A percentile compares a stretch with the other conserved stretches of the same genome.
Conservation (phyloP, 1,284 basidiomycete species). For the Chalciporus sp. region DNA sequence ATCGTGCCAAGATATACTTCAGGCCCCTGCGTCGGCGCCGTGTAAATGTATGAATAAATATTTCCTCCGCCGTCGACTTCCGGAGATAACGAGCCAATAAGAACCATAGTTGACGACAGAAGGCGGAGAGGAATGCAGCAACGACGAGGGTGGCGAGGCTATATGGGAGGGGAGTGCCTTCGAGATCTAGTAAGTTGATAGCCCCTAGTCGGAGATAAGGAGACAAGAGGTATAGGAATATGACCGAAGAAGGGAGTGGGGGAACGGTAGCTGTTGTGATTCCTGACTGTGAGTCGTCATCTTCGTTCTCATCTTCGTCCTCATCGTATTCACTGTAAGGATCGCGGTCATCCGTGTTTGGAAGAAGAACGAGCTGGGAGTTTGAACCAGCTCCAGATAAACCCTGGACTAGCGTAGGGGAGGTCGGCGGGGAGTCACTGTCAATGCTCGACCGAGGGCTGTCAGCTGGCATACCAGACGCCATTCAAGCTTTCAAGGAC, state of each 20-base stretch:
- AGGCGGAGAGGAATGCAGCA: conserved; percentile 58
- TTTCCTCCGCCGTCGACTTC: conserved; percentile 62
- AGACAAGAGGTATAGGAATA: conserved; percentile 69
- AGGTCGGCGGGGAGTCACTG: not conserved
- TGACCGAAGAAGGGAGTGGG: conserved; percentile 54
- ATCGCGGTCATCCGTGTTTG: conserved; percentile 46
- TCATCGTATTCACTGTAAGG: conserved; percentile 57
- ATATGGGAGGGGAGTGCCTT: conserved; percentile 48
- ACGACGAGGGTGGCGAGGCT: conserved; percentile 53
- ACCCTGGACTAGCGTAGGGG: conserved; percentile 4
- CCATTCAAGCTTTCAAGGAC: conserved; percentile 17
- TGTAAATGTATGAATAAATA: conserved; percentile 64
- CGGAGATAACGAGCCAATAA: conserved; percentile 70
- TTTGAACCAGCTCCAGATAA: conserved; percentile 31
- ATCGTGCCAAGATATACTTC: conserved; percentile 43
- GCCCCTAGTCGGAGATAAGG: conserved; percentile 73
- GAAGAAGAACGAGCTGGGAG: conserved; percentile 63
- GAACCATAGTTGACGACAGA: conserved; percentile 71
- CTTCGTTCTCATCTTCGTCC: conserved; percentile 43
- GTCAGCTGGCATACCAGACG: not conserved
- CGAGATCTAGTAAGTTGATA: conserved; percentile 51
- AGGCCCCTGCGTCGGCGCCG: conserved; percentile 51
- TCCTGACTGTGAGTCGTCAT: conserved; percentile 39
- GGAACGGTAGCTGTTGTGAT: conserved; percentile 48
- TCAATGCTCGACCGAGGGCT: conserved; percentile 16